Evolutionary conservation across 2,329 filamentous ascomycete species (phyloP), one percentile per base, ranked within the genome.

Genomic region (Diatrype stigma): DNA sequence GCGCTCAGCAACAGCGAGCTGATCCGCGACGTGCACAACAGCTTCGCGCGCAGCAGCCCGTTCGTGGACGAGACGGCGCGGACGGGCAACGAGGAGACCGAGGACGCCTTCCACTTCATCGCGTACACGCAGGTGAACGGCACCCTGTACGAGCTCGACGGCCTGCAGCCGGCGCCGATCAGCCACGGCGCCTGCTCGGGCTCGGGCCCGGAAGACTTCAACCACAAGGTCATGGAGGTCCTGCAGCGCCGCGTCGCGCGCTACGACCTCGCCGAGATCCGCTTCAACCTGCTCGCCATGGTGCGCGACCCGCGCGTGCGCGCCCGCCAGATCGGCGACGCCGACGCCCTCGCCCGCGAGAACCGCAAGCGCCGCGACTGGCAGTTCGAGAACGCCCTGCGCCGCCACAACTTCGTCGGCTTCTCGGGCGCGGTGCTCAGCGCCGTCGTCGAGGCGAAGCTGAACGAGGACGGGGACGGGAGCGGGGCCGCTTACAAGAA

Each of bases 61-160:
- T 99, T 99, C 67, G 85, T 89, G 49, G 91, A 96, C 69, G 94
- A 99, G 79, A 95, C 90, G 55, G 82, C 87, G 60, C 81, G 86
- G 11, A 76, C 83, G 11, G 81, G 80, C 48, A 82, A 84, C 48
- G 82, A 84, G n/a, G 84, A 85, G 55, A 79, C 89, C 50, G 91
- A 96, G 63, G 94, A 97, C 65, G 89, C 93, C 26, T 99, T 95
- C 73, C 94, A 99, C 74, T 99, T 99, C 71, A 91, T 99, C 63
- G 94, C 92, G 30, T 99, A 99, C 73, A 92, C 90, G 8, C 81
- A 86, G 49, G 79, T 96, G 59, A 82, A 87, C 65, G 87, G 86
- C 58, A 84, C 75, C 4, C 79, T 99, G 49, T 99, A 96, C 77
- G 94, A 99, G 73, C 81, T 99, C 48, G 94, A 99, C 70, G 94